A percentile compares a stretch with the other conserved stretches of the same genome.
phyloP scores from a whole-genome alignment of 2,329 filamentous ascomycete species.

The Fusarium denticulatum region DNA sequence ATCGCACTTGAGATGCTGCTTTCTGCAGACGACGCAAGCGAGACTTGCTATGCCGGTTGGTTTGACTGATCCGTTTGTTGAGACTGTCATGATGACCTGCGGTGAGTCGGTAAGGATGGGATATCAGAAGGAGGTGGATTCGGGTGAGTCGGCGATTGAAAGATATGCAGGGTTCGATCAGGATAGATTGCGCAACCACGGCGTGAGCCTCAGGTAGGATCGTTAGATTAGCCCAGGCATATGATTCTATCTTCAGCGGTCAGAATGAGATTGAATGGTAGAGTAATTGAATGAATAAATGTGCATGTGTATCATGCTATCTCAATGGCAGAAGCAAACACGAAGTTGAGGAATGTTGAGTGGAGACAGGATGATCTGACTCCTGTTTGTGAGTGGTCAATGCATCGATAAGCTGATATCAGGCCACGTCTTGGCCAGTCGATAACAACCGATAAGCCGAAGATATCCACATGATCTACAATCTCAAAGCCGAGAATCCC shows the following conservation, averaged over 20 bases:
- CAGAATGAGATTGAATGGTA: rapidly evolving
- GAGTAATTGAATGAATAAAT: too few species aligned
- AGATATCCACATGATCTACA: neutral
- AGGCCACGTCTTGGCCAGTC: neutral
- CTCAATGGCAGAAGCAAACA: neutral
- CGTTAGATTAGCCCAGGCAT: neutral
- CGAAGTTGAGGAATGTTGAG: neutral
- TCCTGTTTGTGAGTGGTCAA: neutral
- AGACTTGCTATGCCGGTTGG: conserved; percentile 21
- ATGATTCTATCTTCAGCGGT: neutral
- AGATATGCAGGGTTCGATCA: neutral
- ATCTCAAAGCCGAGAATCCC: neutral
- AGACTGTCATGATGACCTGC: conserved; percentile 17
- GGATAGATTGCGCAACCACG: neutral
- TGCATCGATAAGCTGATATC: neutral
- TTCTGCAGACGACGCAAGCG: conserved; percentile 36
- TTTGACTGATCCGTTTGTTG: conserved; percentile 10
- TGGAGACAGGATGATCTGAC: neutral
- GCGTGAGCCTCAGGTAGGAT: neutral
- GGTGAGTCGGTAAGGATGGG: neutral
- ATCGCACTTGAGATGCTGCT: conserved; percentile 40
- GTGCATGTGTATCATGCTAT: conserved; percentile 5
- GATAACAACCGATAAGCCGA: neutral
- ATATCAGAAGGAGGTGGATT: neutral
- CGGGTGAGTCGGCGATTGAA: conserved; percentile 24